Percentiles rank a stretch among this genome's conserved stretches.
phyloP scores from a whole-genome alignment of 306 rosid species.

The Castanea sativa region DNA sequence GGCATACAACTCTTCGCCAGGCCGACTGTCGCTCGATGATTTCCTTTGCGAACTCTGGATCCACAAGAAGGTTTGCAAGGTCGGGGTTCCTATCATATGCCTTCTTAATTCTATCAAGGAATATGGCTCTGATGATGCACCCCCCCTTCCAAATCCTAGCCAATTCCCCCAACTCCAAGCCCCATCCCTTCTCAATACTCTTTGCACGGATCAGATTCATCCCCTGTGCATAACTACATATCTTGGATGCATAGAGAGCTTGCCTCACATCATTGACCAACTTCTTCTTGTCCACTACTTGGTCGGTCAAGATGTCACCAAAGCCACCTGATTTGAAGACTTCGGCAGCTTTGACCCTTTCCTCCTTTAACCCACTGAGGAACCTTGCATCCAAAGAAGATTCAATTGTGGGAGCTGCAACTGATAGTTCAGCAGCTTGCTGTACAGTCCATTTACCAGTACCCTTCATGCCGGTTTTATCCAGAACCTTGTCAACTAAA shows the following conservation, averaged over 20 bases:
- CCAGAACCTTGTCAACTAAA: slow-evolving; percentile 92
- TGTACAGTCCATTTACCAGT: slow-evolving; percentile 97
- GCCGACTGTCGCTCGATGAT: slow-evolving; percentile 79
- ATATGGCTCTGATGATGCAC: slow-evolving; percentile 80
- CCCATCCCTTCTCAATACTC: slow-evolving; percentile 87
- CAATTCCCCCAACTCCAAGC: slow-evolving; percentile 68
- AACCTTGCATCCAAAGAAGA: slow-evolving; percentile 93
- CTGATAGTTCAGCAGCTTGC: slow-evolving; percentile 91
- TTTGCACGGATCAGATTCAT: slow-evolving; percentile 93
- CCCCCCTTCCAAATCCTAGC: slow-evolving; percentile 99
- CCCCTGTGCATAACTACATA: slow-evolving; percentile 95
- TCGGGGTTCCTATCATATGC: slow-evolving; percentile 77
- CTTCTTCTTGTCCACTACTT: slow-evolving; percentile 63
- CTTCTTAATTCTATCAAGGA: slow-evolving; percentile 83
- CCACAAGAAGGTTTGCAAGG: slow-evolving; percentile 90
- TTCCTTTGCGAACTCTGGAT: slow-evolving; percentile 89
- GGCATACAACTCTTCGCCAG: slow-evolving; percentile 87
- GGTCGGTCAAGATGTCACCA: slow-evolving; percentile 51
- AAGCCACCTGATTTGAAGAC: slow-evolving; percentile 70
- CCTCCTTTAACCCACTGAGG: slow-evolving; percentile 90
- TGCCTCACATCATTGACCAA: slow-evolving; percentile 81
- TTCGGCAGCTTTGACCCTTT: slow-evolving; percentile 81
- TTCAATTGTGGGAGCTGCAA: slow-evolving; percentile 92
- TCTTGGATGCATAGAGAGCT: slow-evolving; percentile 91
- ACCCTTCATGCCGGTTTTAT: slow-evolving; percentile 97